These are phyloP conservation scores for Pinus albicaulis DNA, from an alignment of 75 land plant genomes.

Conservation along the genomic window DNA sequence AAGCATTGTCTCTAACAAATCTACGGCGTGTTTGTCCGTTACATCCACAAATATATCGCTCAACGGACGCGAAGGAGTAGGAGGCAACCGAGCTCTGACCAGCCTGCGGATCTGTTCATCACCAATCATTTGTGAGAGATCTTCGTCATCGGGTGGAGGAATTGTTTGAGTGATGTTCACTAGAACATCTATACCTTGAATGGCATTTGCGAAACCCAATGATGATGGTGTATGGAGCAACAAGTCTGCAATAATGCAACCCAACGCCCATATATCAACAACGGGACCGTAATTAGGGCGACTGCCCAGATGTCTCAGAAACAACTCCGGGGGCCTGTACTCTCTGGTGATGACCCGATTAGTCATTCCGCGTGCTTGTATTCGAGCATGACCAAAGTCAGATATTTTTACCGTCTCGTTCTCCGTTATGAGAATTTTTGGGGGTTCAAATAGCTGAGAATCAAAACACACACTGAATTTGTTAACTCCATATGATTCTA, in stretches of 20 bases:
- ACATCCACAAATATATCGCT: too few relatives aligned
- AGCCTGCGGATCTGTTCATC: too few relatives aligned
- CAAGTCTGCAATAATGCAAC: background rate
- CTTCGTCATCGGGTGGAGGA: too few relatives aligned
- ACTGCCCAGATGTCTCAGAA: background rate
- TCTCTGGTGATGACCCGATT: background rate
- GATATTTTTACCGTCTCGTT: background rate
- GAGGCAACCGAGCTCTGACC: too few relatives aligned
- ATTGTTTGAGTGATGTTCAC: too few relatives aligned
- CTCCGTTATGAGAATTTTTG: constrained; percentile 20
- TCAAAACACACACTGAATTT: too few relatives aligned
- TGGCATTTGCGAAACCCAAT: too few relatives aligned
- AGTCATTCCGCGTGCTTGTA: background rate
- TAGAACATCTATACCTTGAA: too few relatives aligned
- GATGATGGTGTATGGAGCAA: background rate
- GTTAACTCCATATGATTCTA: too few relatives aligned
- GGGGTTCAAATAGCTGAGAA: constrained; percentile 14
- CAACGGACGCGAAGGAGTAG: too few relatives aligned
- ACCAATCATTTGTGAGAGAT: too few relatives aligned
- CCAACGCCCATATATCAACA: background rate
- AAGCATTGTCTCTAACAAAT: constrained; percentile 76
- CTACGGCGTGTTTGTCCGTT: constrained; percentile 66
- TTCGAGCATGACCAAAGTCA: background rate
- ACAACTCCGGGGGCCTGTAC: background rate
- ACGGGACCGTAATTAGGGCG: background rate